Base-by-base conservation (phyloP, 352 stramenopile species). In the Detonula confervacea region DNA sequence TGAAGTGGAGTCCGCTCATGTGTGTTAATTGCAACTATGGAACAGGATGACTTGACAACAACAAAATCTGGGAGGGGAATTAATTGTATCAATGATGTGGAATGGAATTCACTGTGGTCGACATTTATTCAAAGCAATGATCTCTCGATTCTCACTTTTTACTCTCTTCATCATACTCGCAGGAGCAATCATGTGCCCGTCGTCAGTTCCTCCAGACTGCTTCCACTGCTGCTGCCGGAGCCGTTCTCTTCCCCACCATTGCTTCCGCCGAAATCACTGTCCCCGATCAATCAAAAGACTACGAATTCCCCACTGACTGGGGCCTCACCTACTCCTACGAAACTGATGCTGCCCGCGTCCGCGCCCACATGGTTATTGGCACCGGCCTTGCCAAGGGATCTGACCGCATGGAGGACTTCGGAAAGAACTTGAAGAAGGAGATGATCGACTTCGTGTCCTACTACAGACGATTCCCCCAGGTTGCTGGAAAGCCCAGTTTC, bases 381-480 rank as follows among this genome's bases (percentile, higher is more conserved):
- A 94, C 88, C 1, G 88, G 83, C 37, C 81, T 95, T 24, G 90
- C 87, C 39, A 95, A 95, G 87, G 90, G 91, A 55, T 72, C 91
- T 18, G 80, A 87, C 7, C 87, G 90, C 61, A 95, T 95, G 86
- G 90, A 95, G 68, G 91, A 94, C 49, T 95, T 90, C 73, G 92
- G 91, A 47, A 93, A 95, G 68, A 92, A 93, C 65, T 84, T 92
- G 59, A 95, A 94, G 77, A 95, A 94, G 82, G 87, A 96, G 88
- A 96, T 96, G 93, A 88, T 93, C 55, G 93, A 96, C 76, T 96
- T 96, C 76, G 92, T 96, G 5, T 89, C 86, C 35, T 95, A 95
- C 77, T 93, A 93, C 81, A 83, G 89, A 69, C 73, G 93, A 56
- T 96, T 95, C 76, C 80, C 87, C 30, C 91, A 95, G 68, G 90